Base-by-base conservation (phyloP, 2,329 filamentous ascomycete genomes). In the Trichoderma citrinoviride region DNA sequence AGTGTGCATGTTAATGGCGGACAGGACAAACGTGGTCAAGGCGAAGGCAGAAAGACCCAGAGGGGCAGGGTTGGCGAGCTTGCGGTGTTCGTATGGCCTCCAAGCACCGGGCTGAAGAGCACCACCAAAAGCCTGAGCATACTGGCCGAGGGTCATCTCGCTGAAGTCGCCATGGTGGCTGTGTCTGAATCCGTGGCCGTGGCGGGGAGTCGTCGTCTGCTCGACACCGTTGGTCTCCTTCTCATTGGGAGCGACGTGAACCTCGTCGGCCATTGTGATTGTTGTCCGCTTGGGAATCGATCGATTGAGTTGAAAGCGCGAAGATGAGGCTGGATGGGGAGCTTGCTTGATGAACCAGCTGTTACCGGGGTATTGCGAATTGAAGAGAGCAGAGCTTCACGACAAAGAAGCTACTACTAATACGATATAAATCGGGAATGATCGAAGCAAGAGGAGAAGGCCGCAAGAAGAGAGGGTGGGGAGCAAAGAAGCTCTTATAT, bases 21-120 rank as follows among this genome's bases (percentile, higher is more conserved):
- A 91, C 55, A 94, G 84, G 43, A 94, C 86, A 75, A 94, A 94
- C 14, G 91, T 94, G 61, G 91, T 94, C 73, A 94, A 81, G 68
- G 91, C 91, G 80, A 94, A 94, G 74, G 89, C 91, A 67, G 82
- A 85, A 55, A 94, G 85, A 68, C 91, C 91, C 44, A 93, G 83
- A 33, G 90, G 91, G 61, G 89, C 90, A 5, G 91, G 91, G 78
- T 93, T 93, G 80, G 85, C 91, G 76, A 93, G 86, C 80, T 90
- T 90, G 78, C 89, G 87, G 74, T 85, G 83, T 77, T 86, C 85
- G 60, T 80, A 79, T 8, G 87, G 80, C 77, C 83, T 86, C 82
- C 89, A 85, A 50, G 83, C 76, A 78, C 89, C 88, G 58, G 90
- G 89, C 77, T 92, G 88, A 77, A 91, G 87, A 72, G 89, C 87